Conservation (phyloP, 208 protist species). For the Trypanosomatidae sp. region DNA sequence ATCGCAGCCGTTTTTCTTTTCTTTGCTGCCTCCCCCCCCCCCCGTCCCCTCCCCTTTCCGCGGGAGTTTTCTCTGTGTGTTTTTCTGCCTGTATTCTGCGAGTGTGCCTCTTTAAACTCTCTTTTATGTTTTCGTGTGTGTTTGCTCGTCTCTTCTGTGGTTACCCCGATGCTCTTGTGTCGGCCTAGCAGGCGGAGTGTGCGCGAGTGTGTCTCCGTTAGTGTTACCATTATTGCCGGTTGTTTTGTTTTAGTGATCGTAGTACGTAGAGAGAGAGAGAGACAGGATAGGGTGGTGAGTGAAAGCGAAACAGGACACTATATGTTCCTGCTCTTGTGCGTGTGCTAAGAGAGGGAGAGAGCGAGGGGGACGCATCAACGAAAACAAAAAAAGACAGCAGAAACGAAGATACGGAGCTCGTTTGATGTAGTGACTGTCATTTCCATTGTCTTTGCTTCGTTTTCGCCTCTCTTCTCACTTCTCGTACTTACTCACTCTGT, state of each 20-base stretch:
- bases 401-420: neutral
- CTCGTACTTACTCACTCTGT: neutral
- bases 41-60: neutral
- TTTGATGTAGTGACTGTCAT: neutral
- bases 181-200: neutral
- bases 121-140: neutral
- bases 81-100: neutral
- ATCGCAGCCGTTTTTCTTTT: neutral
- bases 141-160: slow-evolving; percentile 1
- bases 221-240: neutral
- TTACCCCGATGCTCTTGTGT: neutral
- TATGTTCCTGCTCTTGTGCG: neutral
- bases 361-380: neutral
- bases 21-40: neutral
- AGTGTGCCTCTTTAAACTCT: neutral
- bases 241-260: too few species aligned
- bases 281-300: too few species aligned
- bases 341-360: neutral
- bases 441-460: neutral
- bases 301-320: neutral
- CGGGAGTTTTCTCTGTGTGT: neutral
- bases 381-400: neutral
- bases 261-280: too few species aligned
- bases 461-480: neutral
- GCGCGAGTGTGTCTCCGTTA: neutral